Evolutionary conservation across 2,329 filamentous ascomycete genomes (phyloP), one percentile per base, ranked within the genome.

Genomic region (Ophiocordyceps camponoti-rufipedis): DNA sequence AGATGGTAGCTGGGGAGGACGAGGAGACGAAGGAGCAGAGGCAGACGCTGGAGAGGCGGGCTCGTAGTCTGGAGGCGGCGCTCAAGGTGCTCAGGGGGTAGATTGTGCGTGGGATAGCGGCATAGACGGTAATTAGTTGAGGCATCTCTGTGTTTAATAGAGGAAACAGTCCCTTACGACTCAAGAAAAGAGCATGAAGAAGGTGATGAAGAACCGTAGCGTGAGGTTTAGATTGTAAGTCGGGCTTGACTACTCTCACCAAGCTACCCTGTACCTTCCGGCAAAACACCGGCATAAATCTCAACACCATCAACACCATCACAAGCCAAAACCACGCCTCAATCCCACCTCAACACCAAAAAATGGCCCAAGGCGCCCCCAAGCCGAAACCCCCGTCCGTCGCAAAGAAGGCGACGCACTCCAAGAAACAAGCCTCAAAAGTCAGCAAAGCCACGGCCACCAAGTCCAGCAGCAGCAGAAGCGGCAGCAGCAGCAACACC

Each of bases 1-100:
- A 69, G 13, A 55, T 61, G 13, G 72, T 83, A 49, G 76, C 75
- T 0, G 75, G 72, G 0, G 78, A 84, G 53, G 71, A 75, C 19
- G 54, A 56, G 0, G 53, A 52, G 0, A 39, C 35, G 0, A 63
- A 60, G 41, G 57, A 61, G 7, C 60, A 59, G 32, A 63, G 76
- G 3, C 54, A 56, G 29, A 60, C 61, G 32, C 51, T 81, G 13
- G 55, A 50, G 0, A 62, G 58, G 2, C 66, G 77, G 45, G 63
- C 75, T 2, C 51, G 60, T 28, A 68, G 43, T 7, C 35, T 44
- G 6, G 28, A 18, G 11, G 42, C 16, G 31, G 42, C 42, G 7
- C 29, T 43, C 42, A 43, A 43, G 42, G 42, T 43, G n/a, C 29
- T 43, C n/a, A 16, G 35, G 35, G 35, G 35, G 14, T 39, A 16